Base-by-base conservation (phyloP, 768 basidiomycete species). In the Lentinula lateritia region DNA sequence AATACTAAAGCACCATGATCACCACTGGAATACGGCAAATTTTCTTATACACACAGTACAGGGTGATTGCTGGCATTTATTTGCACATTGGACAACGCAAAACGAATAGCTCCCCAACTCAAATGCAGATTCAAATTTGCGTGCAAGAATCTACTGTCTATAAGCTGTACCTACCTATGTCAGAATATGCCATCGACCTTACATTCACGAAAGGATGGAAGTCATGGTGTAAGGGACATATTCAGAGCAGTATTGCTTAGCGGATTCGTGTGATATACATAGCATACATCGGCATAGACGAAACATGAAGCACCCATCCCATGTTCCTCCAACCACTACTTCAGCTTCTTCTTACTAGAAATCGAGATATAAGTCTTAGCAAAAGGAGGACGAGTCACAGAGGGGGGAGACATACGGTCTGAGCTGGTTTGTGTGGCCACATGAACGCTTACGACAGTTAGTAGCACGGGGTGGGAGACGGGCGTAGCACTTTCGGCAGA, bases 401-500 rank as follows among this genome's bases (percentile, higher is more conserved):
- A 38, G 28, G 9, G 20, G 28, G 28, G 3, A 32, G 10, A 87
- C 91, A 74, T 66, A 93, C 92, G 92, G 92, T 75, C 92, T 88
- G 80, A 95, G 92, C 70, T 93, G 92, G 64, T 87, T 89, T 52
- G 90, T 92, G 76, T 92, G 92, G 18, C 94, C 94, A 72, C 95
- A 96, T 62, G 86, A 83, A 67, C 94, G 85, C 82, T 96, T 96
- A 74, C 96, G 84, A 88, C 97, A 98, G 87, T 99, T 98, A 81
- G 95, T 98, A 41, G 97, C 97, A 74, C 97, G 94, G 58, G 95
- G 96, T 66, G 97, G 96, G 69, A 98, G 96, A 69, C 97, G 96
- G 50, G 97, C 97, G 76, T 98, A 98, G 83, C 97, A 98, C 78
- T 98, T 98, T 77, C 97, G 94, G 86, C 97, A 98, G 71, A 98